phyloP scores from a whole-genome alignment of 2,329 filamentous ascomycete genomes.

The Claviceps humidiphila region DNA sequence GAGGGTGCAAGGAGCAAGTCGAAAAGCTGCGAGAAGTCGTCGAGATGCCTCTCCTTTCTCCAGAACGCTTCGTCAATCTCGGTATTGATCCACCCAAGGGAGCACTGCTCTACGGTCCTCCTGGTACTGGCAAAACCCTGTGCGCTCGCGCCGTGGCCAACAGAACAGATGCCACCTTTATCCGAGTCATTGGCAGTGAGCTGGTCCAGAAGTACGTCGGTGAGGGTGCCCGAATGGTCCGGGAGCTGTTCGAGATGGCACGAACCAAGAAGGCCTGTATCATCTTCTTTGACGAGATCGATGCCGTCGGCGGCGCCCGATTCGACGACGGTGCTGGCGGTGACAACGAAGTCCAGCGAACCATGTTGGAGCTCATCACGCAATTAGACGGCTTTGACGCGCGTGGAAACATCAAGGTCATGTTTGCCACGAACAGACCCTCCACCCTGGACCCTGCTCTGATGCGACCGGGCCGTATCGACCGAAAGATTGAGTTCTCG shows the following conservation, averaged over 20 bases:
- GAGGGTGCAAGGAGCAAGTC: constrained; percentile 98
- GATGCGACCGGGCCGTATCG: constrained; percentile 94
- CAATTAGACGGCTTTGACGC: constrained; percentile 95
- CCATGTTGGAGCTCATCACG: constrained; percentile 95
- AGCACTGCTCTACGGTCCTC: constrained; percentile 88
- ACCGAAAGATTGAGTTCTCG: constrained; percentile 97
- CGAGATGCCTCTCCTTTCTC: constrained; percentile 92
- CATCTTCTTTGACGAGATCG: constrained; percentile 94
- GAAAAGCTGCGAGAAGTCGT: constrained; percentile 98
- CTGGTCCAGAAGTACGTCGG: constrained; percentile 98
- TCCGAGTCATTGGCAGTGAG: constrained; percentile 94
- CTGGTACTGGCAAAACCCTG: constrained; percentile 97
- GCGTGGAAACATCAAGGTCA: constrained; percentile 97
- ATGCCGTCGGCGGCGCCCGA: constrained; percentile 87
- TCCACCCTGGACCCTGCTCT: constrained; percentile 92
- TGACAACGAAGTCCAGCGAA: constrained; percentile 95
- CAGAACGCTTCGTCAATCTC: constrained; percentile 95
- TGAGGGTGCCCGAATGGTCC: constrained; percentile 95
- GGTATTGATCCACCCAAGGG: constrained; percentile 98
- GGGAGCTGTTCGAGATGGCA: constrained; percentile 98
- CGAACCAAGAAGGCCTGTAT: constrained; percentile 99
- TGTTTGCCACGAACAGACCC: constrained; percentile 96
- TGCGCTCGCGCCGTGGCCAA: constrained; percentile 96
- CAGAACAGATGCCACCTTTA: constrained; percentile 95
- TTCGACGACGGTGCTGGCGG: constrained; percentile 95